Conservation (phyloP, 2,329 filamentous ascomycete genomes). For the Sclerotinia nivalis region DNA sequence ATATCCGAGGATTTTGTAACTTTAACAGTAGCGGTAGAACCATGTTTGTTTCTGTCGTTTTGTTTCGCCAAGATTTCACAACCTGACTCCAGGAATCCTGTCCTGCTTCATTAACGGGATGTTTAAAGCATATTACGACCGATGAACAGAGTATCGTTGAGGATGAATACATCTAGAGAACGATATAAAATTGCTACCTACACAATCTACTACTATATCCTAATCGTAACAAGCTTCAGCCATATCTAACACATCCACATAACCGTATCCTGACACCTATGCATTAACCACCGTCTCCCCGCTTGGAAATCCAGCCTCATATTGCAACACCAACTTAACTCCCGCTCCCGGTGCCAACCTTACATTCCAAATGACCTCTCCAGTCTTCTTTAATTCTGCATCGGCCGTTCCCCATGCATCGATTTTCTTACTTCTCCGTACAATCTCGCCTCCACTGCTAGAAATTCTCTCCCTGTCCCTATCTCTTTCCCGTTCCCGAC, state of each 20-base stretch:
- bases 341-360: conserved; percentile 57
- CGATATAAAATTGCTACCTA: background rate
- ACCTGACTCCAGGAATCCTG: background rate
- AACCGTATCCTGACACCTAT: background rate
- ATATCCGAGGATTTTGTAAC: conserved; percentile 1
- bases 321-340: conserved; percentile 60
- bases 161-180: background rate
- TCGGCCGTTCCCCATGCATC: conserved; percentile 55
- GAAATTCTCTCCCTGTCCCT: conserved; percentile 30
- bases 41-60: background rate
- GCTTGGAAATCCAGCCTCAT: conserved; percentile 58
- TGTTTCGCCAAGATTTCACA: background rate
- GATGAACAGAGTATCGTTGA: too few species aligned
- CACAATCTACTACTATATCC: conserved; percentile 2
- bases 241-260: background rate
- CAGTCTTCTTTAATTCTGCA: conserved; percentile 55
- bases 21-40: background rate
- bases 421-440: conserved; percentile 34
- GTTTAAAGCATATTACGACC: too few species aligned
- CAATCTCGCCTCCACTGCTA: conserved; percentile 1
- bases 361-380: conserved; percentile 61
- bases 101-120: background rate
- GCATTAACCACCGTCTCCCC: conserved; percentile 47
- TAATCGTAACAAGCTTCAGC: background rate
- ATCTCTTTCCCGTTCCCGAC: conserved; percentile 32